A percentile compares a stretch with the other conserved stretches of the same genome.
These are phyloP conservation scores for Climacium dendroides DNA, from an alignment of 225 moss, liverwort and hornwort species.

Conservation along the genomic window DNA sequence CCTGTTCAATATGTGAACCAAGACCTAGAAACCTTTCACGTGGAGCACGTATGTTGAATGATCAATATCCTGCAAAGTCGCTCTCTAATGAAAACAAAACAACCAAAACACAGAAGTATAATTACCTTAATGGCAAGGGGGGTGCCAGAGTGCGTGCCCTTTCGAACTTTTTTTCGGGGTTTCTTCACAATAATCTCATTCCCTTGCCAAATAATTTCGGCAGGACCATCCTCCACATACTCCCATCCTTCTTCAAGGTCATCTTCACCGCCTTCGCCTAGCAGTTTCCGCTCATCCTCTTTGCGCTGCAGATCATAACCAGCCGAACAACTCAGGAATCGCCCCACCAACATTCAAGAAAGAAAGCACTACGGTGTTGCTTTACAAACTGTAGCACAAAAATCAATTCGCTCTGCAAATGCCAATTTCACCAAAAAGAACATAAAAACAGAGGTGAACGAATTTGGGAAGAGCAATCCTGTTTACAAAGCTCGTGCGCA, in stretches of 20 bases:
- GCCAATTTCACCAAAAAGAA: background rate
- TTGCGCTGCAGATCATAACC: conserved; percentile 22
- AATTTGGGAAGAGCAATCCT: background rate
- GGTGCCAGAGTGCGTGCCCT: background rate
- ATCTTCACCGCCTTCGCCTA: conserved; percentile 38
- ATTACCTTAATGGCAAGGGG: conserved; percentile 21
- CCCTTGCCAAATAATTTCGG: conserved; percentile 92
- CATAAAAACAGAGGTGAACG: background rate
- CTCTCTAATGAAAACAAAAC: background rate
- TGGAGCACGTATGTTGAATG: background rate
- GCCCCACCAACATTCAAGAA: background rate
- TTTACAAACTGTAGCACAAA: background rate
- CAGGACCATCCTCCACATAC: conserved; percentile 83
- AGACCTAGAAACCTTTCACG: background rate
- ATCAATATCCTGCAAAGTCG: background rate
- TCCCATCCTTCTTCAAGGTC: conserved; percentile 54
- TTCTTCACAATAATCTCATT: conserved; percentile 93
- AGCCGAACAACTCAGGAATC: background rate
- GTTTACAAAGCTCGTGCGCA: background rate
- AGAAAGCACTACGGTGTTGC: background rate
- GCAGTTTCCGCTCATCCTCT: conserved; percentile 29
- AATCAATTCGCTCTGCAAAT: background rate
- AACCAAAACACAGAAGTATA: background rate
- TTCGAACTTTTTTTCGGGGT: conserved; percentile 40
- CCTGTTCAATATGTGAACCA: background rate